These are phyloP conservation scores for Lupinus albus DNA, from an alignment of 306 rosid genomes.

Conservation along the genomic window DNA sequence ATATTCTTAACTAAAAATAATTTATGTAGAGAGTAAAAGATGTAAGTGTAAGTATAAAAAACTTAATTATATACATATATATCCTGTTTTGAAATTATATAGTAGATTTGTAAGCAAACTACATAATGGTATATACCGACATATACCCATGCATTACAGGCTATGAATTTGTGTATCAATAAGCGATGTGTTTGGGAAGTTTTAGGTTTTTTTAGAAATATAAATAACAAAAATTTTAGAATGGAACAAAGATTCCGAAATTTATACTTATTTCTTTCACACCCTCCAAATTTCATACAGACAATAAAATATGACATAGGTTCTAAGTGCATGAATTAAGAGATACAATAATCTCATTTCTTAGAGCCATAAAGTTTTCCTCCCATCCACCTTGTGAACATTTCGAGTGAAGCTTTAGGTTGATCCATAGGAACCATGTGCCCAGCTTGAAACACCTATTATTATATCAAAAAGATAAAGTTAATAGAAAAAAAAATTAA, in stretches of 20 bases:
- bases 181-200: no score
- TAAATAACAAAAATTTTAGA: no score
- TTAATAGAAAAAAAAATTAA: neutral
- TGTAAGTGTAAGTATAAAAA: no score
- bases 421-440: conserved; percentile 98
- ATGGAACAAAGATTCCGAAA: neutral
- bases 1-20: no score
- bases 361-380: conserved; percentile 45
- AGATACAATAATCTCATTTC: conserved; percentile 32
- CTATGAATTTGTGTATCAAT: no score
- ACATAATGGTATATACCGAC: no score
- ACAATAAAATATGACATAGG: neutral
- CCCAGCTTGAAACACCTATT: conserved; percentile 70
- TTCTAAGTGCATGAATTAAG: conserved; percentile 39
- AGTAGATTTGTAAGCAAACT: no score
- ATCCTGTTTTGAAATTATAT: no score
- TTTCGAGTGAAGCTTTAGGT: conserved; percentile 78
- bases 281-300: neutral
- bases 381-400: conserved; percentile 72
- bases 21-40: no score
- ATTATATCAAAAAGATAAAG: conserved; percentile 7
- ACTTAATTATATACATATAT: no score
- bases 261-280: neutral
- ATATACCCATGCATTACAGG: no score
- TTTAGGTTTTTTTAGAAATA: neutral